Evolutionary conservation across 208 protist genomes (phyloP).

Genomic region (Acanthamoeba sp.): DNA sequence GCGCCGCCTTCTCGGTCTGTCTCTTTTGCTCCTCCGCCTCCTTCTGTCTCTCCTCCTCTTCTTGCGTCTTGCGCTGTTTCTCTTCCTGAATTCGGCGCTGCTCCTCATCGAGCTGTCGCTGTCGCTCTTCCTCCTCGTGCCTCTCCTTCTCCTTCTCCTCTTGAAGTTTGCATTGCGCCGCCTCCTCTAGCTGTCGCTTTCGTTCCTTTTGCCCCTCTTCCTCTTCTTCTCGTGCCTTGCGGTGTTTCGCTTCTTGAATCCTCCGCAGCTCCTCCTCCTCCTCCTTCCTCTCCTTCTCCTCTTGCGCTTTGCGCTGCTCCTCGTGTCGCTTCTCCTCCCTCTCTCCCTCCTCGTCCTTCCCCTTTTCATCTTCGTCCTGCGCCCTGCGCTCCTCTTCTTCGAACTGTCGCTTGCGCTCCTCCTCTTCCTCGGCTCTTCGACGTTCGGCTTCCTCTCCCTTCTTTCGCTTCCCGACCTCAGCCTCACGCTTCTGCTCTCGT

Average conservation of each 20-base stretch:
- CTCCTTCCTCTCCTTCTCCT: not conserved
- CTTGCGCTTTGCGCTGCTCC: too few relatives aligned
- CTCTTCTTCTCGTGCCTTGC: not conserved
- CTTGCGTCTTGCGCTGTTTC: not conserved
- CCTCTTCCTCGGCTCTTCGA: not conserved
- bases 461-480: not conserved
- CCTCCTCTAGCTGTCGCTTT: not conserved
- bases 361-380: not conserved
- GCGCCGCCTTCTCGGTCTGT: not conserved
- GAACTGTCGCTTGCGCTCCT: not conserved
- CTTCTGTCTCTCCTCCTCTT: not conserved
- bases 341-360: not conserved
- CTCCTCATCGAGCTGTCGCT: not conserved
- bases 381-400: slow-evolving; percentile 8
- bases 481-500: not conserved
- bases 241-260: not conserved
- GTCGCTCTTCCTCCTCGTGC: not conserved
- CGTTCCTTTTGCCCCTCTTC: not conserved
- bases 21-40: not conserved
- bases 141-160: not conserved
- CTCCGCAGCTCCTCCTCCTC: too few relatives aligned
- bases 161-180: not conserved
- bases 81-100: too few relatives aligned
- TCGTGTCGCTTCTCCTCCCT: too few relatives aligned
- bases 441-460: not conserved